Evolutionary conservation across 1,284 basidiomycete species (phyloP).

Genomic region (Tetrapyrgos nigripes): DNA sequence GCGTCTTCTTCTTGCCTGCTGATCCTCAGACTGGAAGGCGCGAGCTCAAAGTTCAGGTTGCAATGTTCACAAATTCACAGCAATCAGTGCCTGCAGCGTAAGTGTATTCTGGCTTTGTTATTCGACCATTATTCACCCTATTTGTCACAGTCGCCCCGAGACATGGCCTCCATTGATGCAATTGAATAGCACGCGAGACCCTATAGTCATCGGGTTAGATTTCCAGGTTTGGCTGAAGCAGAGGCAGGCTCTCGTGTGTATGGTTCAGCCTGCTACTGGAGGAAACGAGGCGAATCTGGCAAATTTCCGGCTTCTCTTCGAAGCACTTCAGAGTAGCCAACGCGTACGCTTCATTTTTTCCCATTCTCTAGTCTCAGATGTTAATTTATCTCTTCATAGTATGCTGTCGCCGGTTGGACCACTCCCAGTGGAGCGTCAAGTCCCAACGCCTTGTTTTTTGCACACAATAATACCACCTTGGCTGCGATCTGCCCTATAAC

Average conservation of each 20-base stretch:
- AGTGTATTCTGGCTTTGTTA: neutral
- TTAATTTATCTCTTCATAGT: slow-evolving; percentile 42
- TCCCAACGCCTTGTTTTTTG: slow-evolving; percentile 60
- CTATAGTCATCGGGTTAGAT: slow-evolving; percentile 43
- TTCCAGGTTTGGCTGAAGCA: slow-evolving; percentile 58
- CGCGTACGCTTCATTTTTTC: slow-evolving; percentile 44
- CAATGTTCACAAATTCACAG: slow-evolving; percentile 31
- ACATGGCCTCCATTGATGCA: slow-evolving; percentile 60
- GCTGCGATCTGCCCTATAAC: slow-evolving; percentile 62
- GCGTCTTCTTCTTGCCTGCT: slow-evolving; percentile 55
- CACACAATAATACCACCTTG: slow-evolving; percentile 36
- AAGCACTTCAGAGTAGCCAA: slow-evolving; percentile 47
- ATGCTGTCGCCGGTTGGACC: slow-evolving; percentile 61
- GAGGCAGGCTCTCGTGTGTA: slow-evolving; percentile 41
- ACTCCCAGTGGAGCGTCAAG: slow-evolving; percentile 48
- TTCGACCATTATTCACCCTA: neutral
- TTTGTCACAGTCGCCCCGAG: slow-evolving; percentile 47
- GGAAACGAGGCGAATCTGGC: slow-evolving; percentile 48
- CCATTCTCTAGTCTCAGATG: neutral
- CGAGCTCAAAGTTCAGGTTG: slow-evolving; percentile 28
- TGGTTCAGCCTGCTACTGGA: slow-evolving; percentile 33
- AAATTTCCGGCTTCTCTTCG: slow-evolving; percentile 44
- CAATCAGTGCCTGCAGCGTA: slow-evolving; percentile 4
- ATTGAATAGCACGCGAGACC: slow-evolving; percentile 51
- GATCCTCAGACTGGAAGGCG: slow-evolving; percentile 11